Base-by-base conservation (phyloP, 305 asterid genomes). In the Fraxinus velutina region DNA sequence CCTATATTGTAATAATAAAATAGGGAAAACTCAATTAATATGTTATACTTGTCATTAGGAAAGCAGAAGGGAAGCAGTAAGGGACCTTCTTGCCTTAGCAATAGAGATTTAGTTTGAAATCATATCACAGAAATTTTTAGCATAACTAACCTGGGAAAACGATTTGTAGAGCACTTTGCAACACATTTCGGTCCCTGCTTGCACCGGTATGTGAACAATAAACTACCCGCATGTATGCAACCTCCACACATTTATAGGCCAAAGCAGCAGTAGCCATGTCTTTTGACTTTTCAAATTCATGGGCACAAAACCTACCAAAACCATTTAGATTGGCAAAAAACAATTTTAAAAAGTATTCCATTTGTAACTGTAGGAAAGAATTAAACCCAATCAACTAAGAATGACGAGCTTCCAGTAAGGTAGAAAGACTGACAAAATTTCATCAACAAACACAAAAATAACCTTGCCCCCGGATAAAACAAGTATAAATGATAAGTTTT, bases 211-310 rank as follows among this genome's bases (percentile, higher is more conserved):
- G 91, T 13, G 97, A 88, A 71, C 90, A 88, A 91, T 92, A 96
- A 85, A 96, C 88, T 78, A 96, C 98, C 29, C 97, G 90, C 95
- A 92, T 82, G 85, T 94, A 90, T 37, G 99, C 98, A 6, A 93
- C 94, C 89, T 94, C 98, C 90, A 88, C 83, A 83, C 97, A 96
- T 83, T 96, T 96, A 85, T 96, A 96, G 82, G 99, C 98, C 88
- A 96, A 88, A 85, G 99, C 93, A 79, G 99, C 97, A 82, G 95
- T 89, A 86, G 94, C 98, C 96, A 92, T 88, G 80, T 96, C 98
- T 84, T 92, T 91, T 64, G 92, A 89, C 88, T 87, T 94, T 83
- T 96, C 98, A 84, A 90, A 96, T 89, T 93, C 98, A 85, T 83
- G 92, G 75, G 97, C 98, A 82, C 98, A 94, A 90, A 89, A 94